Base-by-base conservation (phyloP, 2,329 filamentous ascomycete genomes). In the Penicillium sp. region DNA sequence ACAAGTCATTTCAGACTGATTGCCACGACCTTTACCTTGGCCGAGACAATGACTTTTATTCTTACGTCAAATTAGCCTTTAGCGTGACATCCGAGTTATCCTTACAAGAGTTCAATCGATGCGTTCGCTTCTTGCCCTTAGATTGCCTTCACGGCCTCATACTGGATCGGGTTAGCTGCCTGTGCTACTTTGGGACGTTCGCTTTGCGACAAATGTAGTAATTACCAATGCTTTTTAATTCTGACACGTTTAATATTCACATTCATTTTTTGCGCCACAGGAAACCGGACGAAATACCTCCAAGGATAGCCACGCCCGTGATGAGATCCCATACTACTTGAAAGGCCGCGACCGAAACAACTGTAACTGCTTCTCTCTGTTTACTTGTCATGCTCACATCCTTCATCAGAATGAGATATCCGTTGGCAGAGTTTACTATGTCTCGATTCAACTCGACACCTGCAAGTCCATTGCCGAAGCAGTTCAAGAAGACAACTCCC, bases 401-500 rank as follows among this genome's bases (percentile, higher is more conserved):
- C 9, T 60, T 59, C 64, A 58, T 58, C 38, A 58, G 45, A 15
- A 62, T 59, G 10, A 60, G 39, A 52, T 55, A 63, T 21, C 58
- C 61, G 34, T 52, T 53, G 36, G 59, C 59, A 2, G 48, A 53
- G 25, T 58, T 63, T 16, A 66, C 55, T 3, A 66, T 10, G 13
- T 59, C 54, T 27, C 33, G 41, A 16, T 46, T 38, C 9, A 62
- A 44, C 1, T 43, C 57, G 23, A 67, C 50, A 23, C 33, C 41
- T 27, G 51, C 47, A 29, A 77, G 64, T 48, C 68, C 68, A 43
- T 51, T 52, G 13, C 64, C 66, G 62, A 79, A 72, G 3, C 72
- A 63, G 49, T 76, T 79, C 53, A 79, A 68, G 48, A 81, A 75
- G 8, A 79, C 60, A 0, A 74, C 68, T 5, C 70, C 72, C 3